phyloP scores from a whole-genome alignment of 108 stramenopile genomes.

The Skeletonema potamos region DNA sequence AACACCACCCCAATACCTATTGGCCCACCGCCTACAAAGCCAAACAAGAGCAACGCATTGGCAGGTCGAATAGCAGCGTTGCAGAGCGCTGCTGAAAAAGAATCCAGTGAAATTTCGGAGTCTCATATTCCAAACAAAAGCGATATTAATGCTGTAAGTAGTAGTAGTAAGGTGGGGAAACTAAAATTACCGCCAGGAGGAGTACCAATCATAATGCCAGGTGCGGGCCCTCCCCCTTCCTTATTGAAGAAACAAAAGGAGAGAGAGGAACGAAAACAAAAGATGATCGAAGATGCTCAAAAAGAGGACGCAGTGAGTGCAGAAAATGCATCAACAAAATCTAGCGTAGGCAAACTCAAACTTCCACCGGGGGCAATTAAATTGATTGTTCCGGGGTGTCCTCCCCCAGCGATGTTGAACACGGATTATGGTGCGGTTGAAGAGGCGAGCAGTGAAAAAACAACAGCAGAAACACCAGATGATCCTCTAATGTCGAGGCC shows the following conservation, averaged over 20 bases:
- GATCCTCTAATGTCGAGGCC: slow-evolving; percentile 21
- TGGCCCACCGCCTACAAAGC: not conserved
- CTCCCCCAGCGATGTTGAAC: not conserved
- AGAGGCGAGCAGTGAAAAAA: not conserved
- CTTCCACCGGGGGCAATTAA: slow-evolving; percentile 4
- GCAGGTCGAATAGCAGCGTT: slow-evolving; percentile 27
- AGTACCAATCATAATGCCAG: slow-evolving; percentile 27
- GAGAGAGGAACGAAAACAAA: slow-evolving; percentile 15
- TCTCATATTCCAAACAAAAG: not conserved
- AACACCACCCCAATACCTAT: not conserved
- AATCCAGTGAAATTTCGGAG: slow-evolving; percentile 1
- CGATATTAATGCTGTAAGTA: not conserved
- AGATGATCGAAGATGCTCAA: slow-evolving; percentile 10
- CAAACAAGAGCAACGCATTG: slow-evolving; percentile 8
- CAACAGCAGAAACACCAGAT: not conserved
- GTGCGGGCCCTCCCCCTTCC: slow-evolving; percentile 31
- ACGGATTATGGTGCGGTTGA: not conserved
- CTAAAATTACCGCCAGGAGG: slow-evolving; percentile 22
- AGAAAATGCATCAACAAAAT: not conserved
- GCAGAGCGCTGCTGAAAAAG: slow-evolving; percentile 18
- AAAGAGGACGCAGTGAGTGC: not conserved
- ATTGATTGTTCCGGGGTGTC: not conserved
- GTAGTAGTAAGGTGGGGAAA: slow-evolving; percentile 20
- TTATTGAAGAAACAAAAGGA: slow-evolving; percentile 27
- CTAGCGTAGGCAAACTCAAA: not conserved